A percentile compares a stretch with the other conserved stretches of the same genome.
Conservation (phyloP, 306 rosid species). For the Glycine latifolia region DNA sequence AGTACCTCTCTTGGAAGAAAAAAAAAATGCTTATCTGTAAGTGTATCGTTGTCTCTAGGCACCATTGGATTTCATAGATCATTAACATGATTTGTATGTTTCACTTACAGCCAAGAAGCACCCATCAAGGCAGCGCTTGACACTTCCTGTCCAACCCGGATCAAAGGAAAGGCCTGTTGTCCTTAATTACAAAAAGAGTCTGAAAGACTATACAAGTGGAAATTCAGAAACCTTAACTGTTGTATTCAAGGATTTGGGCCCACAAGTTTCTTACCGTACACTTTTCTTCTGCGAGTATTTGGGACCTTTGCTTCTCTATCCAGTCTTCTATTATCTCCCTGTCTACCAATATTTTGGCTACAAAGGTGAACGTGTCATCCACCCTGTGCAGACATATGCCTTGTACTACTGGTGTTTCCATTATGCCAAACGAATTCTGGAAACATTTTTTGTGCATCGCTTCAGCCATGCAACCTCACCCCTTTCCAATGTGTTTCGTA, state of each 20-base stretch:
- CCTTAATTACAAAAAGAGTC: constrained; percentile 75
- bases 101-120: constrained; percentile 80
- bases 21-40: constrained; percentile 12
- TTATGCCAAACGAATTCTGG: constrained; percentile 90
- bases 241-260: constrained; percentile 90
- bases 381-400: constrained; percentile 90
- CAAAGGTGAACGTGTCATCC: constrained; percentile 80
- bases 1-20: constrained; percentile 14
- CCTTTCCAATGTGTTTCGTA: constrained; percentile 90
- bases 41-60: neutral
- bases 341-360: constrained; percentile 78
- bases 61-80: constrained; percentile 38
- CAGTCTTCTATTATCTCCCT: constrained; percentile 84
- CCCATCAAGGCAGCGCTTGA: constrained; percentile 88
- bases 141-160: constrained; percentile 83
- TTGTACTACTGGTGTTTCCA: constrained; percentile 96
- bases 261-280: constrained; percentile 84
- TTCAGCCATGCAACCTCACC: constrained; percentile 99
- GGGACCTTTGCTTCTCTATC: constrained; percentile 93
- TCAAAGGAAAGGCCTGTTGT: constrained; percentile 85
- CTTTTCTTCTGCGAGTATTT: constrained; percentile 93
- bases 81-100: constrained; percentile 48
- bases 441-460: constrained; percentile 91
- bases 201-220: constrained; percentile 71
- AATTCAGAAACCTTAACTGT: constrained; percentile 70